Evolutionary conservation across 352 stramenopile species (phyloP).

Genomic region (Globisporangium nodosum): DNA sequence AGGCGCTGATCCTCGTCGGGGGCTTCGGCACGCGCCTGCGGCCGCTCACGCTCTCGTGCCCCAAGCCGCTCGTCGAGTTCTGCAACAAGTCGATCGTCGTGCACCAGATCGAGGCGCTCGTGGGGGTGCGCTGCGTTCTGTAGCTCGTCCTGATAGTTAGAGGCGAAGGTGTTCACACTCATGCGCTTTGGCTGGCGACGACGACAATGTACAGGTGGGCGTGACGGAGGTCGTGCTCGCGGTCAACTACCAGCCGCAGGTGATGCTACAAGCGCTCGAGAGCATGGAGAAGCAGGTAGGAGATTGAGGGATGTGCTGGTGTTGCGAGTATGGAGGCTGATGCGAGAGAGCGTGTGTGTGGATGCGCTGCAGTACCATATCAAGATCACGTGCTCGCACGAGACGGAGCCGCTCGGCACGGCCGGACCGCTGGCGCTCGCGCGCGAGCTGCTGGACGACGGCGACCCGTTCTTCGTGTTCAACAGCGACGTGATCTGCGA

Average conservation of each 20-base stretch:
- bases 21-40: slow-evolving; percentile 88
- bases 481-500: slow-evolving; percentile 89
- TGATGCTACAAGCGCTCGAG: slow-evolving; percentile 78
- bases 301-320: no score
- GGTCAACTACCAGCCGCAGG: slow-evolving; percentile 88
- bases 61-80: slow-evolving; percentile 90
- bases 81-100: slow-evolving; percentile 89
- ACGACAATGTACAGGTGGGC: slow-evolving; percentile 40
- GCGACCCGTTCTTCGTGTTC: slow-evolving; percentile 89
- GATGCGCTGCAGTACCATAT: slow-evolving; percentile 61
- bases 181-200: no score
- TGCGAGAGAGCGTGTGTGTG: no score
- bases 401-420: slow-evolving; percentile 80
- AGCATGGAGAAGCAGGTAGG: slow-evolving; percentile 75
- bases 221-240: slow-evolving; percentile 88
- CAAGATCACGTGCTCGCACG: slow-evolving; percentile 88
- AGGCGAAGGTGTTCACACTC: neutral
- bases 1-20: slow-evolving; percentile 88
- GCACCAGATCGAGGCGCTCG: slow-evolving; percentile 88
- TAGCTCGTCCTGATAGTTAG: neutral
- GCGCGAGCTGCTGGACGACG: slow-evolving; percentile 75
- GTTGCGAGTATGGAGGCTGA: no score
- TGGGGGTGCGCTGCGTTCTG: slow-evolving; percentile 33
- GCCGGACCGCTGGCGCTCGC: slow-evolving; percentile 78
- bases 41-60: slow-evolving; percentile 85